Base-by-base conservation (phyloP, 1,284 basidiomycete genomes). In the Trametes hirsuta region DNA sequence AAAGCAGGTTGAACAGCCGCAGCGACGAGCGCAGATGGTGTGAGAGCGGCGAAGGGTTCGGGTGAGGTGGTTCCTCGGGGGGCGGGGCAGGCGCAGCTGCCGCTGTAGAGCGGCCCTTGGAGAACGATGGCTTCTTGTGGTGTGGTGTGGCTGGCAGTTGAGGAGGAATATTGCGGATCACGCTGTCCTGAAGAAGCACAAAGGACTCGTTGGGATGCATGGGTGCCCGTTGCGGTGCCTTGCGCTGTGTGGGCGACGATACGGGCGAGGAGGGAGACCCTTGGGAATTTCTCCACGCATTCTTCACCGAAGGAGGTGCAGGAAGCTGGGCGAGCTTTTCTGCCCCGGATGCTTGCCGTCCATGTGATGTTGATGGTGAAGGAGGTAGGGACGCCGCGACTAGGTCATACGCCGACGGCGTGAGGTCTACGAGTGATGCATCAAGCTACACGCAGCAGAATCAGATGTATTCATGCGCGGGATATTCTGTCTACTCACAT, bases 361-460 rank as follows among this genome's bases (percentile, higher is more conserved):
- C 67, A 68, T 76, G 75, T 58, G 75, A 53, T 4, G 64, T 65
- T 47, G 79, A 70, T 47, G 77, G 72, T 44, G 86, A 78, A 39
- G 82, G 79, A 47, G 91, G 88, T 18, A 93, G 76, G 41, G 91
- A 87, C 14, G 85, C 84, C 22, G 87, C 84, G 67, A 97, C 87
- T 77, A 93, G 88, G 72, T 94, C 91, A 75, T 93, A 94, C 30
- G 93, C 88, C 22, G 91, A 91, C 15, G 91, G 93, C 1, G 92
- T 85, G 56, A 97, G 80, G 71, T 93, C 89, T 45, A 91, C 82
- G 24, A 97, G 80, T 15, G 93, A 94, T 12, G 88, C 86, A 78
- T 97, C 95, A 67, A 95, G 84, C 83, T 94, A 25, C 15, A 37
- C 2, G 53, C 25, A 36, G 9, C 41, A 12, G 67, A 55, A 58